Conservation (phyloP, 805 yeast genomes). For the Candida nemodendra region DNA sequence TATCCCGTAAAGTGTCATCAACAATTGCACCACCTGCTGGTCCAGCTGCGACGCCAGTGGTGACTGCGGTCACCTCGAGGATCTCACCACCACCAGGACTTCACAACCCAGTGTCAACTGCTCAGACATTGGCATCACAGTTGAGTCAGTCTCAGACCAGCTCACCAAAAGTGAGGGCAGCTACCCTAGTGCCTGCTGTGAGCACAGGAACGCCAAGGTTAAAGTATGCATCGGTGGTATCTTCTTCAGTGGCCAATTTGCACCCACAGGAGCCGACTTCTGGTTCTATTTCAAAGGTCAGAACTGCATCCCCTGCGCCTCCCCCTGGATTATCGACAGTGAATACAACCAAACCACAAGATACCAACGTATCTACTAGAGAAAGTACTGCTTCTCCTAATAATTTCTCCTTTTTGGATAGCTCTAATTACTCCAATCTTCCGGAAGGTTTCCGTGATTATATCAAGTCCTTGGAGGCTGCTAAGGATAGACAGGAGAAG, state of each 20-base stretch:
- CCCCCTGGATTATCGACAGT: slow-evolving; percentile 4
- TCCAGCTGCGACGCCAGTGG: slow-evolving; percentile 8
- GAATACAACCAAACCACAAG: background rate
- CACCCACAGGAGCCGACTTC: slow-evolving; percentile 6
- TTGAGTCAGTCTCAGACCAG: slow-evolving; percentile 14
- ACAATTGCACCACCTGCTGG: slow-evolving; percentile 9
- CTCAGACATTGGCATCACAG: slow-evolving; percentile 19
- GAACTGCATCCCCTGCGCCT: slow-evolving; percentile 11
- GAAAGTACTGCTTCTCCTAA: slow-evolving; percentile 19
- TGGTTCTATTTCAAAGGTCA: slow-evolving; percentile 6
- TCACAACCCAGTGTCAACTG: slow-evolving; percentile 4
- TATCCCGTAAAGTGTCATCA: slow-evolving; percentile 14
- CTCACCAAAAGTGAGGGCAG: slow-evolving; percentile 11
- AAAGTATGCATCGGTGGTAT: slow-evolving; percentile 33
- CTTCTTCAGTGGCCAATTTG: slow-evolving; percentile 22
- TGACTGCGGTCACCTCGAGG: slow-evolving; percentile 11
- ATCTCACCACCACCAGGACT: slow-evolving; percentile 9
- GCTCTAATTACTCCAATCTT: slow-evolving; percentile 23
- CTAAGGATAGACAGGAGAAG: slow-evolving; percentile 39
- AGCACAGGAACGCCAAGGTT: slow-evolving; percentile 40
- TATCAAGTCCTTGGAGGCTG: slow-evolving; percentile 28
- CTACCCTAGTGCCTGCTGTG: slow-evolving; percentile 27
- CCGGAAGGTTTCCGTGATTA: slow-evolving; percentile 28
- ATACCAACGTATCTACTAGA: slow-evolving; percentile 9
- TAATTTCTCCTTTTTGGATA: slow-evolving; percentile 20